Percentiles rank a stretch among this genome's conserved stretches.
Conservation (phyloP, 257 asterid species). For the Solanum sparsipilum region DNA sequence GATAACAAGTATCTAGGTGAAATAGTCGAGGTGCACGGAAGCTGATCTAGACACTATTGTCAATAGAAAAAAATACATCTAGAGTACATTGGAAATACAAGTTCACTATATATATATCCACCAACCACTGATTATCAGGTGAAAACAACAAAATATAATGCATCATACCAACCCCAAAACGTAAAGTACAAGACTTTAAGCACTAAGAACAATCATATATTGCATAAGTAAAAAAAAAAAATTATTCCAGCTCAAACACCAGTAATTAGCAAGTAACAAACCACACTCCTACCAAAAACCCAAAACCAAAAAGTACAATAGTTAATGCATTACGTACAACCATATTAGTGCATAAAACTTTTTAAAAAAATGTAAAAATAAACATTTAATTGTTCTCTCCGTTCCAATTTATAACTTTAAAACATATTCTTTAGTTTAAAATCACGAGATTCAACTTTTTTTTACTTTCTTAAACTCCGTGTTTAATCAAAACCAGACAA, state of each 20-base stretch:
- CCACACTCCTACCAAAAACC: not conserved
- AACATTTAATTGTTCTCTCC: too few relatives aligned
- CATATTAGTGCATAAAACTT: not conserved
- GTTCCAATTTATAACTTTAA: too few relatives aligned
- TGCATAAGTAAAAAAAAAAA: not conserved
- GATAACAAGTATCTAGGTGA: not conserved
- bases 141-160: not conserved
- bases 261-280: not conserved
- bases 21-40: not conserved
- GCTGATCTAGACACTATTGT: not conserved
- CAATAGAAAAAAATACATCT: not conserved
- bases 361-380: not conserved
- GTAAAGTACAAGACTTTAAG: not conserved
- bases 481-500: rapidly evolving
- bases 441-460: not conserved
- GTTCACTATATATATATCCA: not conserved
- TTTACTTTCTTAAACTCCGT: not conserved
- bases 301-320: not conserved
- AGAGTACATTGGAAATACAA: not conserved
- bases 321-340: not conserved
- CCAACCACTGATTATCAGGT: not conserved
- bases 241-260: not conserved
- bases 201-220: not conserved
- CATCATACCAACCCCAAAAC: not conserved
- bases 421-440: not conserved